A percentile compares a stretch with the other conserved stretches of the same genome.
Evolutionary conservation across 345 rosid genomes (phyloP).

Genomic region (Geranium brycei): DNA sequence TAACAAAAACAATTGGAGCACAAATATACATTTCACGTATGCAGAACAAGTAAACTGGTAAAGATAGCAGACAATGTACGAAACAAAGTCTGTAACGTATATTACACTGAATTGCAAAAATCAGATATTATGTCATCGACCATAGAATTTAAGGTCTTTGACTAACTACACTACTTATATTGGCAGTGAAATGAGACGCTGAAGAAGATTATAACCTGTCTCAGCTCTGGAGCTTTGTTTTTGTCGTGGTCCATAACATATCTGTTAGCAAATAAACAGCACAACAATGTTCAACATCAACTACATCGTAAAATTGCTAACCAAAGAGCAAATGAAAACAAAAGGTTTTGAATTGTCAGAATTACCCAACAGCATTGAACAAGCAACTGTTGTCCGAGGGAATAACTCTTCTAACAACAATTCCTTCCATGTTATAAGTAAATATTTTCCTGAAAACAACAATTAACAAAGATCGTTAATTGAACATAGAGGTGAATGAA

Average conservation of each 20-base stretch:
- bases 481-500: not conserved
- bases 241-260: slow-evolving; percentile 83
- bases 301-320: not conserved
- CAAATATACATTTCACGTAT: not conserved
- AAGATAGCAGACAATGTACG: not conserved
- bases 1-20: not conserved
- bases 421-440: slow-evolving; percentile 44
- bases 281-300: not conserved
- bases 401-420: slow-evolving; percentile 67
- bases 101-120: not conserved
- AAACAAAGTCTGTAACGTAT: not conserved
- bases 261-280: slow-evolving; percentile 23
- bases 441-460: slow-evolving; percentile 13
- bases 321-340: not conserved
- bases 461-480: no score
- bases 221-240: slow-evolving; percentile 34
- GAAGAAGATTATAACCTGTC: slow-evolving; percentile 24
- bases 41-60: not conserved
- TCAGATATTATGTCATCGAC: not conserved
- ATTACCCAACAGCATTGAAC: slow-evolving; percentile 84
- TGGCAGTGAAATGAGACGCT: slow-evolving; percentile 1
- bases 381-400: slow-evolving; percentile 97
- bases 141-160: not conserved
- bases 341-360: not conserved
- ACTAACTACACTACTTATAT: not conserved